Evolutionary conservation across 2,329 filamentous ascomycete species (phyloP).

Genomic region (Talaromyces sp.): DNA sequence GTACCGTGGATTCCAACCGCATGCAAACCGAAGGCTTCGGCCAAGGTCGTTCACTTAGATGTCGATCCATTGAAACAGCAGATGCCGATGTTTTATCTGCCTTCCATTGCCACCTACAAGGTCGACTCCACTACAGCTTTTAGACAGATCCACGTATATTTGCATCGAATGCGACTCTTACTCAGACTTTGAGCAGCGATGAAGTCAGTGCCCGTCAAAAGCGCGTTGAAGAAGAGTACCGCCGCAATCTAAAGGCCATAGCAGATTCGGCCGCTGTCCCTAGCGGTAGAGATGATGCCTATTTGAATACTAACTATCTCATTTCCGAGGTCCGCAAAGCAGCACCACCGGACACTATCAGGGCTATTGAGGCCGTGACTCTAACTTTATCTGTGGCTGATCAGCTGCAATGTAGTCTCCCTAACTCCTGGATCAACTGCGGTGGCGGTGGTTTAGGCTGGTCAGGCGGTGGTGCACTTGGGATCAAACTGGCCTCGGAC

Average conservation of each 20-base stretch:
- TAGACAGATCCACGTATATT: slow-evolving; percentile 64
- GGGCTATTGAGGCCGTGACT: slow-evolving; percentile 73
- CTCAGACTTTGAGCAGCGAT: slow-evolving; percentile 36
- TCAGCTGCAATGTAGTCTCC: slow-evolving; percentile 61
- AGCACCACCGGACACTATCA: slow-evolving; percentile 63
- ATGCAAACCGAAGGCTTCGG: slow-evolving; percentile 51
- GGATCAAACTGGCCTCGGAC: slow-evolving; percentile 67
- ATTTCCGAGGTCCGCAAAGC: slow-evolving; percentile 51
- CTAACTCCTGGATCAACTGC: slow-evolving; percentile 75
- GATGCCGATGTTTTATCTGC: slow-evolving; percentile 69
- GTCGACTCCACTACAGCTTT: slow-evolving; percentile 62
- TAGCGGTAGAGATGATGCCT: slow-evolving; percentile 50
- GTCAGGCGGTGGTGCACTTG: slow-evolving; percentile 70
- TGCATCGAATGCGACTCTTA: slow-evolving; percentile 39
- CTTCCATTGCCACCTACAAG: slow-evolving; percentile 59
- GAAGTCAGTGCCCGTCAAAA: slow-evolving; percentile 46
- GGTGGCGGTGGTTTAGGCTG: slow-evolving; percentile 76
- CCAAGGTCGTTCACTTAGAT: slow-evolving; percentile 61
- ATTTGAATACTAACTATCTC: slow-evolving; percentile 57
- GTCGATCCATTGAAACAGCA: slow-evolving; percentile 64
- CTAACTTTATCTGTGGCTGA: slow-evolving; percentile 63
- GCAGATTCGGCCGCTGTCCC: slow-evolving; percentile 51
- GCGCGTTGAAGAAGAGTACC: slow-evolving; percentile 53
- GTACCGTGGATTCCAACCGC: slow-evolving; percentile 90
- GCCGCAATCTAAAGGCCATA: slow-evolving; percentile 56